Evolutionary conservation across 305 asterid species (phyloP), one percentile per base, ranked within the genome.

Genomic region (Ilex paraguariensis): DNA sequence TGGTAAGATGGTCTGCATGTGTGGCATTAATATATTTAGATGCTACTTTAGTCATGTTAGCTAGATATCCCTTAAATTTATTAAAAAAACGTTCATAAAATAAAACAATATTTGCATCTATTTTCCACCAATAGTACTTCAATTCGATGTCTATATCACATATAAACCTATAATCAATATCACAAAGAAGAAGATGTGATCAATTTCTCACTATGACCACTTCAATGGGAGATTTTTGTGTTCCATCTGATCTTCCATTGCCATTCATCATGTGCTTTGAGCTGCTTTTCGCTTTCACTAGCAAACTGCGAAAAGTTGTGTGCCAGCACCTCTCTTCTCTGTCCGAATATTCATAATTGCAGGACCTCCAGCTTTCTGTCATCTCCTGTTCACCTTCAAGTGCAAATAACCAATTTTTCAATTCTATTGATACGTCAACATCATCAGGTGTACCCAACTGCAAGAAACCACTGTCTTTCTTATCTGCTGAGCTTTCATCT

Each of bases 281-380:
- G 64, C 75, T 77, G 79, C 96, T 81, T 79, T 86, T 86, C 16
- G 93, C 95, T 80, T 86, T 87, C 52, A 84, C 73, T 55, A 72
- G 78, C 73, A 94, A 66, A 46, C 84, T 78, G 65, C 67, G 78
- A 75, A 94, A 94, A 36, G 93, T 86, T 72, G 90, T 78, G 61
- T 90, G 98, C 99, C 99, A 94, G 74, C 88, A 84, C 79, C 79
- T 80, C 71, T 90, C 91, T 81, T 94, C 96, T 77, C 91, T 81
- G 69, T 63, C 69, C 71, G 82, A 71, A 77, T 70, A 81, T 69
- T 78, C 84, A 72, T 67, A 70, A 70, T 75, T 70, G 67, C 56
- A 64, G 69, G 63, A 63, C 79, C 64, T 61, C 77, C 77, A 75
- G 59, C 80, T 83, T 64, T 79, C 86, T 53, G 65, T 78, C 63